Percentiles rank a stretch among this genome's conserved stretches.
These are phyloP conservation scores for Serendipita sp. DNA, from an alignment of 1,284 basidiomycete species.

Conservation along the genomic window DNA sequence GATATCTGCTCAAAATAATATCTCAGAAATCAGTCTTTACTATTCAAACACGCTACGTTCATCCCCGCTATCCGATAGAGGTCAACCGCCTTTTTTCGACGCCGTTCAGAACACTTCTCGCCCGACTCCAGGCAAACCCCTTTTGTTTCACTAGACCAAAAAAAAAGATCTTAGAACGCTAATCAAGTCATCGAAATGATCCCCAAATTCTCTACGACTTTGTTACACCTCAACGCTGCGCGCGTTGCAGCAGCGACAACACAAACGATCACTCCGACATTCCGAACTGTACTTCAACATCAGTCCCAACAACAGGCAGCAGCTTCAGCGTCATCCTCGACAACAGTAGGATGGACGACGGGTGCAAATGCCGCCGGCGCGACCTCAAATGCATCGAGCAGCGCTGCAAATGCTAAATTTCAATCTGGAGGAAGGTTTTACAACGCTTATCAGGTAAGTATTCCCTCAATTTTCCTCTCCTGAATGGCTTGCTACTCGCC, in stretches of 20 bases:
- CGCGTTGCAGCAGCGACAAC: slow-evolving; percentile 54
- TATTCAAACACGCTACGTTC: no score
- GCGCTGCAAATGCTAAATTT: slow-evolving; percentile 52
- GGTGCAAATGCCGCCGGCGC: slow-evolving; percentile 41
- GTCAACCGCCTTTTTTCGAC: no score
- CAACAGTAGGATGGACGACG: slow-evolving; percentile 22
- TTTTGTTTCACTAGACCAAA: no score
- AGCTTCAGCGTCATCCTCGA: slow-evolving; percentile 22
- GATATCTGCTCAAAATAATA: no score
- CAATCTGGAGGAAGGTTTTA: slow-evolving; percentile 55
- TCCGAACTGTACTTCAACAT: slow-evolving; percentile 60
- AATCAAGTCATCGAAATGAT: slow-evolving; percentile 34
- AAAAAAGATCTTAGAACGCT: no score
- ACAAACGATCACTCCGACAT: slow-evolving; percentile 25
- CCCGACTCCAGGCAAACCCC: no score
- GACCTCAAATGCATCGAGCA: slow-evolving; percentile 36
- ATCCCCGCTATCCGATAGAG: no score
- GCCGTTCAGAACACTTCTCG: no score
- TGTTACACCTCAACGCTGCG: slow-evolving; percentile 58
- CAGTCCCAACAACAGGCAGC: slow-evolving; percentile 30
- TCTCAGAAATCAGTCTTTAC: no score
- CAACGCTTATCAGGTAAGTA: slow-evolving; percentile 38
- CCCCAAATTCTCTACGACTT: slow-evolving; percentile 62
- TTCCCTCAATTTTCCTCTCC: slow-evolving; percentile 10
- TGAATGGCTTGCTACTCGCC: slow-evolving; percentile 2